These are phyloP conservation scores for Claviceps arundinis DNA, from an alignment of 2,329 filamentous ascomycete species.

Conservation along the genomic window DNA sequence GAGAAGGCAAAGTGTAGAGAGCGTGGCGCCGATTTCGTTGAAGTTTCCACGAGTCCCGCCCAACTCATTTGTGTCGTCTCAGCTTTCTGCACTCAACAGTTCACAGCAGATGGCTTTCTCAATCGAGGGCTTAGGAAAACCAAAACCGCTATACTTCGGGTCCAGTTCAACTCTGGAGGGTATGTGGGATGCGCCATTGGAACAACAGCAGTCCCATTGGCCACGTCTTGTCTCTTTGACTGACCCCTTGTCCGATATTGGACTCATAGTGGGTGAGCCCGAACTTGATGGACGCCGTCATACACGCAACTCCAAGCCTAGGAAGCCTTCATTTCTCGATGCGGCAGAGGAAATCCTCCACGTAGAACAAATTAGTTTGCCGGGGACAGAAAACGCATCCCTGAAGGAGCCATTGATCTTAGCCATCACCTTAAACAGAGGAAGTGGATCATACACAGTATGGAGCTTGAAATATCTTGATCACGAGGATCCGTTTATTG, in stretches of 20 bases:
- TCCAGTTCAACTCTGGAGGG: constrained; percentile 42
- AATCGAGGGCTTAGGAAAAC: constrained; percentile 41
- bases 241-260: constrained; percentile 75
- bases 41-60: constrained; percentile 53
- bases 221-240: constrained; percentile 72
- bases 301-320: constrained; percentile 21
- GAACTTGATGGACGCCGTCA: constrained; percentile 23
- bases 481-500: constrained; percentile 44
- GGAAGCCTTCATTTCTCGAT: constrained; percentile 48
- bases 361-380: constrained; percentile 53
- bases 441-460: constrained; percentile 64
- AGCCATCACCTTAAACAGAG: constrained; percentile 68
- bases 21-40: constrained; percentile 35
- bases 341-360: constrained; percentile 74
- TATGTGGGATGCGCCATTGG: constrained; percentile 41
- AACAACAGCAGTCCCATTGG: constrained; percentile 45
- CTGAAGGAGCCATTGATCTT: constrained; percentile 47
- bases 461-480: constrained; percentile 74
- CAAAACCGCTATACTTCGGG: constrained; percentile 39
- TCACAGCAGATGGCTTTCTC: constrained; percentile 41
- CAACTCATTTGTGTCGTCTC: constrained; percentile 69
- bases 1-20: constrained; percentile 50
- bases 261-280: constrained; percentile 57
- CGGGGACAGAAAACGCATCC: constrained; percentile 24
- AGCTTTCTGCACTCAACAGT: constrained; percentile 40